Conservation (phyloP, 2,329 filamentous ascomycete species). For the Ophidiomyces ophidiicola region DNA sequence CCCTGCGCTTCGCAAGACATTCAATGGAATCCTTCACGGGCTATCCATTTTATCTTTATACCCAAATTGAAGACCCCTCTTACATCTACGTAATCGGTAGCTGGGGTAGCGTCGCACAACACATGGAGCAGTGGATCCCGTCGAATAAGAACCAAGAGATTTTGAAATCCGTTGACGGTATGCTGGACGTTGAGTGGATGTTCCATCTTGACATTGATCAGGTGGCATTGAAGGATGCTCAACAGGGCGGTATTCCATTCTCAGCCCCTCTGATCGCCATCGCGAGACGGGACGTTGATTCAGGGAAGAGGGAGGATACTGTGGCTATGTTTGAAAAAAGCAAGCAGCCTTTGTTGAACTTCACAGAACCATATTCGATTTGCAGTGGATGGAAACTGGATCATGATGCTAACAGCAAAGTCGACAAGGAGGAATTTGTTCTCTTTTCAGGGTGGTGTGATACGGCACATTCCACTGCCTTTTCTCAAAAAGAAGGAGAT, state of each 20-base stretch:
- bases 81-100: slow-evolving; percentile 36
- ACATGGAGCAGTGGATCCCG: slow-evolving; percentile 34
- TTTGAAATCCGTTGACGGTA: slow-evolving; percentile 26
- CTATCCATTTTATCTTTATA: slow-evolving; percentile 29
- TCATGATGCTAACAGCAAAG: slow-evolving; percentile 9
- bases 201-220: slow-evolving; percentile 34
- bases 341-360: slow-evolving; percentile 21
- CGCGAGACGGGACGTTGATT: slow-evolving; percentile 24
- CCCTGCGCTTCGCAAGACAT: slow-evolving; percentile 27
- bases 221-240: slow-evolving; percentile 4
- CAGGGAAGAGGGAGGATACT: slow-evolving; percentile 20
- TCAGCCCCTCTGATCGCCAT: slow-evolving; percentile 25
- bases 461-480: slow-evolving; percentile 26
- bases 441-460: slow-evolving; percentile 31
- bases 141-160: slow-evolving; percentile 32
- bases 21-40: slow-evolving; percentile 29
- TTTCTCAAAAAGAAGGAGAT: slow-evolving; percentile 26
- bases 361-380: slow-evolving; percentile 16
- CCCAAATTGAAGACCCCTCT: slow-evolving; percentile 35
- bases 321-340: slow-evolving; percentile 19
- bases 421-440: slow-evolving; percentile 32
- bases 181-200: slow-evolving; percentile 34
- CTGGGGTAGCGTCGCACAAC: slow-evolving; percentile 35
- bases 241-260: slow-evolving; percentile 19
- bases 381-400: slow-evolving; percentile 34